Evolutionary conservation across 306 rosid genomes (phyloP), one percentile per base, ranked within the genome.

Genomic region (Acacia confusa): DNA sequence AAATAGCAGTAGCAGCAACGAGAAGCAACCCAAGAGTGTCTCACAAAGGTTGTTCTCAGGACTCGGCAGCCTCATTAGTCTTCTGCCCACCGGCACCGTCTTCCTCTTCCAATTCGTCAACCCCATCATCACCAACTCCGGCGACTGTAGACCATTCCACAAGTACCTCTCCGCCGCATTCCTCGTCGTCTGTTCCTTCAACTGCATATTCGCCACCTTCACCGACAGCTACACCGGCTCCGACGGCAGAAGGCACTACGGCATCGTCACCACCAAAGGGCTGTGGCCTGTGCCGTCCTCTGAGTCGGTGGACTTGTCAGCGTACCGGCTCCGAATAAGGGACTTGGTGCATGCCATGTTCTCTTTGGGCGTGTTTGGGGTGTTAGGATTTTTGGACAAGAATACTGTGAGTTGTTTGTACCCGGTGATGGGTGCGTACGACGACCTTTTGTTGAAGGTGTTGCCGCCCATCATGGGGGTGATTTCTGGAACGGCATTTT

Each of bases 1-100:
- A 17, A 67, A 36, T 20, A 32, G 22, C 13, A 65, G 9, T 4
- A 22, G 7, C 16, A 60, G 13, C 67, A 27, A 6, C 1, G 19
- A 25, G 47, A 10, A 36, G 14, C 14, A 19, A 40, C 0, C 1
- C 32, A 41, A 30, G 25, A n/a, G 74, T 13, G 19, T 41, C 12
- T 16, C 75, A 0, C 43, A 72, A 1, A 84, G 61, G 22, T 76
- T 92, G 43, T 75, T 93, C 2, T 75, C 87, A 4, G 88, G 93
- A 0, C 50, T 83, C 2, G 97, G 95, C 28, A 93, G 88, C 85
- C 90, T 93, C 45, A 83, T 92, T 17, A 88, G 83, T 80, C 89
- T 92, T 80, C 97, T 95, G 48, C 99, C 99, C 0, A 95, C 96
- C 0, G 97, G 96, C 57, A 93, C 99, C 0, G 87, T 93, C 22